Base-by-base conservation (phyloP, 495 filamentous ascomycete species). In the Penicillium simplicissimum region DNA sequence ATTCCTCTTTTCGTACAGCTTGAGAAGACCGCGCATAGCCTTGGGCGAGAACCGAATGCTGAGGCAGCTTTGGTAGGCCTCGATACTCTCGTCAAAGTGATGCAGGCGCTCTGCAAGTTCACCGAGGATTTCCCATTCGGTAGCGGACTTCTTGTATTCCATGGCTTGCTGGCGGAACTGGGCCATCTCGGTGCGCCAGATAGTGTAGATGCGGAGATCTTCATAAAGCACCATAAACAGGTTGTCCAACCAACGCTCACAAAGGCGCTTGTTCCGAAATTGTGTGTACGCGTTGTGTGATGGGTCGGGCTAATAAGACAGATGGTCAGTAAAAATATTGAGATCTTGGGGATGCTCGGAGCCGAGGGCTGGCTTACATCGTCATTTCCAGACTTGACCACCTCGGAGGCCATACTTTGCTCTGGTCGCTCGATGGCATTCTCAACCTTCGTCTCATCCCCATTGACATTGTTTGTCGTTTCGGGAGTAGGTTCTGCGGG, bases 221-320 rank as follows among this genome's bases (percentile, higher is more conserved):
- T 98, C 95, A 70, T 98, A 98, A 1, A 98, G 84, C 0, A 98
- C 94, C 95, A 98, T 98, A 80, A 98, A 98, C 35, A 98, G 85
- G 65, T 96, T 98, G 75, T 98, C 95, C 3, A 98, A 85, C 95
- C 95, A 98, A 62, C 95, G 86, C 71, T 98, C 95, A 69, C 95
- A 98, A 5, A 98, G 86, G 1, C 95, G 89, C 78, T 98, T 98
- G 76, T 97, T 95, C 61, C 92, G 92, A 71, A 98, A 91, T 59
- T 88, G 84, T 9, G 85, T 83, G 69, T 87, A 89, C 55, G 78
- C 67, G 25, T 67, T 59, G 56, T 84, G 78, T 1, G 80, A 77
- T 25, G 80, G 74, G 60, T 82, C 80, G 21, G 76, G 75, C 77
- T 83, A 61, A 31, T 48, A 13, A 48, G 19, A 55, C 15, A 40